Percentiles rank a stretch among this genome's conserved stretches.
Evolutionary conservation across 2,329 filamentous ascomycete genomes (phyloP).

Genomic region (Ascochyta rabiei): DNA sequence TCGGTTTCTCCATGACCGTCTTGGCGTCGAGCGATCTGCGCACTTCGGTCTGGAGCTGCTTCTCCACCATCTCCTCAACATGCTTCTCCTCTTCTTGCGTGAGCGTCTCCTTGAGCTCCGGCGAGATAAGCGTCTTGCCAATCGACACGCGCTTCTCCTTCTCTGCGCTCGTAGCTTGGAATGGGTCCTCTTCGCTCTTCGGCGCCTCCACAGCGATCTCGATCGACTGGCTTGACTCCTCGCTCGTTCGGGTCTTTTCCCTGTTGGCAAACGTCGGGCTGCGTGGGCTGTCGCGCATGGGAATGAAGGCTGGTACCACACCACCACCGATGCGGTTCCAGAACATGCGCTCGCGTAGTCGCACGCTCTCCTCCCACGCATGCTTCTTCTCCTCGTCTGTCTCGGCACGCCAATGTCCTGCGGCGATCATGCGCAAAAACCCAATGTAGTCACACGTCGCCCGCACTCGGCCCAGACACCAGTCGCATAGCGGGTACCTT

Average conservation of each 20-base stretch:
- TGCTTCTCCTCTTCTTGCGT: conserved; percentile 40
- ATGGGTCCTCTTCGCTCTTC: conserved; percentile 45
- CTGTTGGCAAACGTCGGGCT: conserved; percentile 39
- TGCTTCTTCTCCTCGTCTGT: conserved; percentile 82
- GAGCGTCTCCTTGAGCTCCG: conserved; percentile 14
- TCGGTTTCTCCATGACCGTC: conserved; percentile 12
- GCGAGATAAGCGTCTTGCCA: conserved; percentile 45
- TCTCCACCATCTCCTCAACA: conserved; percentile 43
- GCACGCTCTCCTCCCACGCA: conserved; percentile 94
- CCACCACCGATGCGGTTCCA: conserved; percentile 93
- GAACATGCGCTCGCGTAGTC: conserved; percentile 92
- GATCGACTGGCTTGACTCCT: conserved; percentile 30
- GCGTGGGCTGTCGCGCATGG: conserved; percentile 39
- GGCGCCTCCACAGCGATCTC: conserved; percentile 24
- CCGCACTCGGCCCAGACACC: conserved; percentile 82
- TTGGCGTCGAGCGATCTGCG: conserved; percentile 30
- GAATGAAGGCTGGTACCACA: conserved; percentile 71
- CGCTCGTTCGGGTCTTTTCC: conserved; percentile 34
- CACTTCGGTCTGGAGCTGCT: conserved; percentile 43
- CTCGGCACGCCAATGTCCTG: conserved; percentile 87
- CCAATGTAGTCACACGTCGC: conserved; percentile 92
- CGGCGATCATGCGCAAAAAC: conserved; percentile 88
- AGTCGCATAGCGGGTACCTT: conserved; percentile 86
- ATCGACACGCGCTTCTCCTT: conserved; percentile 46
- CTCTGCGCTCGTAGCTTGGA: conserved; percentile 32